Evolutionary conservation across 108 stramenopile species (phyloP), one percentile per base, ranked within the genome.

Genomic region (Nannochloropsis gaditana): DNA sequence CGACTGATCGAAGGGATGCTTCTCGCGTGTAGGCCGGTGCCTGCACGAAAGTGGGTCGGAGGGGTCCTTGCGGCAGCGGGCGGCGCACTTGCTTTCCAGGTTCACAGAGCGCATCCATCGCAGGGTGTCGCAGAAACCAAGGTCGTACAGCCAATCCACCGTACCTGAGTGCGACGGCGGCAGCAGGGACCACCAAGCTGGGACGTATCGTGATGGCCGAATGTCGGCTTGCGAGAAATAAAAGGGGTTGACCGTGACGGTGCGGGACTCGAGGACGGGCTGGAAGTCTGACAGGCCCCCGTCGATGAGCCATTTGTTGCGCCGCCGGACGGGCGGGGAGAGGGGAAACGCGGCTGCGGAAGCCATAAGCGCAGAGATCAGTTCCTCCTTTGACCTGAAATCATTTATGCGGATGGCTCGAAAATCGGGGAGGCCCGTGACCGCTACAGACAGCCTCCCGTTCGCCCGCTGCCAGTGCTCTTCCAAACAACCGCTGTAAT

Each of bases 61-160:
- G 59, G 59, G 81, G 82, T 82, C 42, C n/a, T 21, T n/a, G 45
- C 45, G 11, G 83, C 83, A 41, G 44, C 43, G 84, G 85, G 87
- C 86, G 41, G 82, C 83, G 83, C 89, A 90, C 8, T n/a, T 84
- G 82, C 45, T 79, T 9, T 83, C 83, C 6, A 88, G 83, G 6
- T 87, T 87, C 41, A 43, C 44, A 3, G 83, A 43, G 4, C 84
- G 83, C 88, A 90, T 89, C 89, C 89, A 90, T 41, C 79, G 81
- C 21, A 88, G 85, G 8, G 89, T 85, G 45, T 91, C 91, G 21
- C 85, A 44, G 42, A 86, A 90, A 17, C 91, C 91, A 5, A 91
- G 89, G 44, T 91, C 90, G 73, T 91, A 91, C 9, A 91, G 82
- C 89, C 91, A 91, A 45, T 91, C 91, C 42, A 91, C 84, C 41